phyloP scores from a whole-genome alignment of 208 protist species.

The Novymonas esmeraldas region DNA sequence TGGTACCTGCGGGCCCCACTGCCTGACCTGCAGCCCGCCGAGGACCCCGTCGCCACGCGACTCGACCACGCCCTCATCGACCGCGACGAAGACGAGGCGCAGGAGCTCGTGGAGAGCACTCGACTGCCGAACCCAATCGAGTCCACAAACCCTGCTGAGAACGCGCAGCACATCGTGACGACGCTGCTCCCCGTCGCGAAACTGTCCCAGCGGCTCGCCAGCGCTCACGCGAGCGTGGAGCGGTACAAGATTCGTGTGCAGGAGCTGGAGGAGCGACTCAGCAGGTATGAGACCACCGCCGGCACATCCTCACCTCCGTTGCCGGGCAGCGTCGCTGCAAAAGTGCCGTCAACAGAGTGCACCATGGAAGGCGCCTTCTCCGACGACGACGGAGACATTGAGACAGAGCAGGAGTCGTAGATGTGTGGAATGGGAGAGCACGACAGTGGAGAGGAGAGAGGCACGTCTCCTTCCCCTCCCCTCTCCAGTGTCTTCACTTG shows the following conservation, averaged over 20 bases:
- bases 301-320: background rate
- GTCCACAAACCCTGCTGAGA: background rate
- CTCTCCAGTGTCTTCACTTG: no score
- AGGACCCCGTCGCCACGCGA: constrained; percentile 28
- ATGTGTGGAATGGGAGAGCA: no score
- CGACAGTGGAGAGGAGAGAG: no score
- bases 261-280: constrained; percentile 22
- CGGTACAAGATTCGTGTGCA: constrained; percentile 9
- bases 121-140: background rate
- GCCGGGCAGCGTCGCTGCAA: background rate
- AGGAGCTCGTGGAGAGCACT: constrained; percentile 30
- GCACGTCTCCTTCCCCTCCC: no score
- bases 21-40: constrained; percentile 13
- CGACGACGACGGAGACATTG: no score
- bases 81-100: constrained; percentile 28
- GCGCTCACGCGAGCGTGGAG: constrained; percentile 9
- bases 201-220: constrained; percentile 9
- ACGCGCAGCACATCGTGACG: constrained; percentile 15
- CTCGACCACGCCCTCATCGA: constrained; percentile 36
- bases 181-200: constrained; percentile 22
- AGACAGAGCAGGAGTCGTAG: no score
- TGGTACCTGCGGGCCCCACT: constrained; percentile 25
- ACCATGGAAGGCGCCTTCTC: background rate
- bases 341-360: background rate
- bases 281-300: background rate